Conservation (phyloP, 192 early-diverging fungal species). For the Funneliformis mosseae region DNA sequence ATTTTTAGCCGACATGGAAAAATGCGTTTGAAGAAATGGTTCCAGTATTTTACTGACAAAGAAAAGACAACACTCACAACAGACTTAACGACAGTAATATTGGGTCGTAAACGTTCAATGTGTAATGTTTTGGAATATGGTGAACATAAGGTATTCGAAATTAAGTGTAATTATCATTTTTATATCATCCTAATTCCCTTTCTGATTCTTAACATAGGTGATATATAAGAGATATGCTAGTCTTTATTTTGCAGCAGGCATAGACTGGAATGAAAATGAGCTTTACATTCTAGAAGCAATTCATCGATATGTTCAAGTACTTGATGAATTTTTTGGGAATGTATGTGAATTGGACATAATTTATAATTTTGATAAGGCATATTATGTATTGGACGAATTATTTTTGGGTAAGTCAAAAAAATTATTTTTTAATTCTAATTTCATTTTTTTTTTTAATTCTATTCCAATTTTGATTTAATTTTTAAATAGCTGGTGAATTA, state of each 20-base stretch:
- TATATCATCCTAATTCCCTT: not conserved
- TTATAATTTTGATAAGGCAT: constrained; percentile 55
- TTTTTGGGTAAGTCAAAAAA: constrained; percentile 33
- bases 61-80: constrained; percentile 47
- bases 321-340: constrained; percentile 61
- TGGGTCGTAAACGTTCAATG: constrained; percentile 54
- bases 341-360: constrained; percentile 60
- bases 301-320: constrained; percentile 56
- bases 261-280: constrained; percentile 58
- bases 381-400: constrained; percentile 52
- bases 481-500: constrained; percentile 34
- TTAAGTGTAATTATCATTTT: not conserved
- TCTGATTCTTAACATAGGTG: constrained; percentile 29
- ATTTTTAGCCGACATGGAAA: constrained; percentile 60
- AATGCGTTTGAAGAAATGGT: constrained; percentile 54
- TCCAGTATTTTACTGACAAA: constrained; percentile 45
- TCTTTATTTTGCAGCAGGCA: constrained; percentile 52
- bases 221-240: constrained; percentile 60
- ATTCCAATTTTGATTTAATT: not conserved
- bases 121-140: constrained; percentile 56
- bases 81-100: constrained; percentile 51
- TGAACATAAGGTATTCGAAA: constrained; percentile 41
- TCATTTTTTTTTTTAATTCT: not conserved
- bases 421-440: not conserved
- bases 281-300: constrained; percentile 52